Base-by-base conservation (phyloP, 192 early-diverging fungal species). In the Allomyces arbusculus region DNA sequence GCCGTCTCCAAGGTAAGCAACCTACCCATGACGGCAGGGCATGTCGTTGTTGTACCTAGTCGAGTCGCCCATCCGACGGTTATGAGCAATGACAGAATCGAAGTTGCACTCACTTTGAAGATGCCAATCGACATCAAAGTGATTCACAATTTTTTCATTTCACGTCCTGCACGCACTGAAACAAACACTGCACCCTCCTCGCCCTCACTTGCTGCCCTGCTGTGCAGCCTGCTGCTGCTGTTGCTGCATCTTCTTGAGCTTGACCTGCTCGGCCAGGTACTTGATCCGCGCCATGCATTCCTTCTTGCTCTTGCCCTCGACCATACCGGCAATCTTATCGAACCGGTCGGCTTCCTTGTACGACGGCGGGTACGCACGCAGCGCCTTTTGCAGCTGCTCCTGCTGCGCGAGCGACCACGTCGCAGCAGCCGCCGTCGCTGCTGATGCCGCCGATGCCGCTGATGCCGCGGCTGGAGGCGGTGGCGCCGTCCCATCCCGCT, bases 241-340 rank as follows among this genome's bases (percentile, higher is more conserved):
- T 40, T 40, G 33, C 4, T 28, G 26, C 33, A 40, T 3, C 7
- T 72, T 75, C 62, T 79, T 77, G 8, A 70, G 71, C 40, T 79
- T 80, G 24, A 74, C 73, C 65, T 77, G 76, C 44, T 80, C 78
- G 67, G 73, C 69, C 43, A 80, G 63, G 62, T 70, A 76, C 67
- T 83, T 84, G 55, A 86, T 82, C 24, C 84, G 74, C 20, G 71
- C 72, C 67, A 81, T 86, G 62, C 83, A 82, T 61, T 84, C 84
- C 71, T 81, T 85, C 65, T 82, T 84, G 16, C 80, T 76, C 23
- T 80, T 74, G 0, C 82, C 83, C 50, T 75, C 74, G 0, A 86
- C 83, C 12, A 69, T 66, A 23, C 70, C 73, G 3, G 84, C 80
- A 66, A 86, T 80, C 62, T 79, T 80, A 61, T 86, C 83, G 82